Evolutionary conservation across 129 eudicot genomes (phyloP), one percentile per base, ranked within the genome.

Genomic region (Pittosporum tobira): DNA sequence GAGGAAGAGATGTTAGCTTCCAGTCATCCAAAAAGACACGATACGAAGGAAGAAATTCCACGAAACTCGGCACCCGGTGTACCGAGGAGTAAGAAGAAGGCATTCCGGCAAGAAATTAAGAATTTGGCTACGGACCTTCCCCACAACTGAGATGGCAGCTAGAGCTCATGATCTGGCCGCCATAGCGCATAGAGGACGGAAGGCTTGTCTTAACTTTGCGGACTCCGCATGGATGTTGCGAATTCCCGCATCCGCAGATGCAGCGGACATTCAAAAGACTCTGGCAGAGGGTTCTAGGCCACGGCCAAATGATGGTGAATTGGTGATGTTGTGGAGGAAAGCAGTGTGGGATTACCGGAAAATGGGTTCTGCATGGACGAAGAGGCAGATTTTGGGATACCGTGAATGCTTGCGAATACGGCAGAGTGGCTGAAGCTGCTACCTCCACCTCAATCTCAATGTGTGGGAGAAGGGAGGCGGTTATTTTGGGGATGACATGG

Each of bases 61-160:
- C 1, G 40, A 53, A 27, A 53, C 59, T 3, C 59, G 59, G 3
- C 59, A 53, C 40, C 59, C 42, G 22, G 42, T 53, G 19, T 53
- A 53, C 42, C 4, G 59, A 4, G 59, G 59, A 53, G 34, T 28
- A 3, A 5, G 42, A 13, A 23, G 24, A 6, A 53, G 59, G 1
- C 16, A 53, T 28, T 53, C 59, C 19, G 40, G 59, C 24, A 53
- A 28, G 10, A 27, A 27, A 19, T 26, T 23, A 15, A 19, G 59
- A 27, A 53, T 53, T 6, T 53, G 59, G 59, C 22, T 53, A 0
- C 38, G 40, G 11, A 53, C 59, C 28, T 53, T 26, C 28, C 59
- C 23, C 5, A 53, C 59, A 9, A 40, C 40, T 53, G 59, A 53
- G 28, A 53, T 53, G 59, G 59, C 59, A 1, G 42, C 59, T 14